phyloP scores from a whole-genome alignment of 2,329 filamentous ascomycete genomes.

The Monosporascus sp. region DNA sequence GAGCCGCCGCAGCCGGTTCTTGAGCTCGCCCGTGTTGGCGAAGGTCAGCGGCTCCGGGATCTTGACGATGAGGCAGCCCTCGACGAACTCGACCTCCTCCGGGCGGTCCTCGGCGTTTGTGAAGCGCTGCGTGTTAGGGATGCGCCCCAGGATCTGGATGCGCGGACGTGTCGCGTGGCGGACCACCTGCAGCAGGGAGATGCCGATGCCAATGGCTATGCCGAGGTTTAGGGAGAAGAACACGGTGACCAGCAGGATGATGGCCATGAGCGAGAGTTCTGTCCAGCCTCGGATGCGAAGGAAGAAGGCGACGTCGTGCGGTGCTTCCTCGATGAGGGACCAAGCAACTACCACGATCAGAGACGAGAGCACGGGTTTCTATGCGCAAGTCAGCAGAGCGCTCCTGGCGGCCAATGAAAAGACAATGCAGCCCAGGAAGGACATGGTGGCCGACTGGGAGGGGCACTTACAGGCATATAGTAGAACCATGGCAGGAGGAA shows the following conservation, averaged over 20 bases:
- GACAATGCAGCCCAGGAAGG: too few species aligned
- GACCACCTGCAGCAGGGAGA: slow-evolving; percentile 86
- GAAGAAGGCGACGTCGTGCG: slow-evolving; percentile 89
- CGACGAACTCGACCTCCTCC: slow-evolving; percentile 76
- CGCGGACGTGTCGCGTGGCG: slow-evolving; percentile 85
- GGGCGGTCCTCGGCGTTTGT: slow-evolving; percentile 76
- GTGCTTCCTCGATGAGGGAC: slow-evolving; percentile 91
- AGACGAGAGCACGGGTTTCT: slow-evolving; percentile 89
- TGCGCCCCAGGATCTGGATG: slow-evolving; percentile 91
- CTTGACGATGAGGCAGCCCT: slow-evolving; percentile 92
- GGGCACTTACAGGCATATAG: slow-evolving; percentile 75
- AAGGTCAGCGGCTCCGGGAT: slow-evolving; percentile 96
- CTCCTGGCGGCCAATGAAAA: neutral
- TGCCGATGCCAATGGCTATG: slow-evolving; percentile 87
- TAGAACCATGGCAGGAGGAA: slow-evolving; percentile 89
- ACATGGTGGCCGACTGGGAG: too few species aligned
- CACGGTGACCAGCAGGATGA: slow-evolving; percentile 88
- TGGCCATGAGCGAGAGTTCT: slow-evolving; percentile 78
- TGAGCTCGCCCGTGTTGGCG: slow-evolving; percentile 90
- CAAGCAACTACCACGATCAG: slow-evolving; percentile 96
- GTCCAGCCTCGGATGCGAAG: slow-evolving; percentile 77
- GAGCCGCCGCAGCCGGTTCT: slow-evolving; percentile 73
- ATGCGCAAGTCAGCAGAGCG: slow-evolving; percentile 7
- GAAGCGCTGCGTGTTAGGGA: slow-evolving; percentile 77
- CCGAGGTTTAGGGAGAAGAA: slow-evolving; percentile 93